Percentiles rank a stretch among this genome's conserved stretches.
Evolutionary conservation across 192 early-diverging fungal genomes (phyloP).

Genomic region (Podila minutissima): DNA sequence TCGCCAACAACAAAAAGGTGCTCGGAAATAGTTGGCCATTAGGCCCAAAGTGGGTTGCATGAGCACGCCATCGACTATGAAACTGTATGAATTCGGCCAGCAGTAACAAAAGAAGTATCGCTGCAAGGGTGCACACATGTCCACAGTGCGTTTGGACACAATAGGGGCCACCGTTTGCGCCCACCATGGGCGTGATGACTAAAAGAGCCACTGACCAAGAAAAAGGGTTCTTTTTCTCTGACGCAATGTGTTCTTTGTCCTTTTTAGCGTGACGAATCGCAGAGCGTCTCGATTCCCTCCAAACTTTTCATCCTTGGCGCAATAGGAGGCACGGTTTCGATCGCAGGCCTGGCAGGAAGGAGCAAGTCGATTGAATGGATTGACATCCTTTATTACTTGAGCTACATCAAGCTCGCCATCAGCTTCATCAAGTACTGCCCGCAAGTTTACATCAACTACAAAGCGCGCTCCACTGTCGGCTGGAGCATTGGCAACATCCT

Average conservation of each 20-base stretch:
- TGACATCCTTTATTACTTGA: conserved; percentile 75
- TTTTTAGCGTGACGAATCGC: conserved; percentile 51
- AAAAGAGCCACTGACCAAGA: background rate
- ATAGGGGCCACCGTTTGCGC: background rate
- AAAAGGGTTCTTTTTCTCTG: background rate
- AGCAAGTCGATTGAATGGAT: conserved; percentile 45
- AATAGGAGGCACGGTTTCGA: background rate
- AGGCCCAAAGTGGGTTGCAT: background rate
- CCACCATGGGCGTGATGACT: background rate
- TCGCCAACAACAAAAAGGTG: background rate
- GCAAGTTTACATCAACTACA: conserved; percentile 78
- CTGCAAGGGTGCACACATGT: background rate
- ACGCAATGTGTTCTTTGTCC: background rate
- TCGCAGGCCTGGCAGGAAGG: background rate
- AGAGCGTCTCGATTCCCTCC: conserved; percentile 55
- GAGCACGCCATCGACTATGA: background rate
- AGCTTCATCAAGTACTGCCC: conserved; percentile 83
- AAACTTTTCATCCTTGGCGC: conserved; percentile 55
- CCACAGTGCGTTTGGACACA: background rate
- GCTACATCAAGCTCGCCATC: conserved; percentile 79
- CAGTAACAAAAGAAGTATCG: background rate
- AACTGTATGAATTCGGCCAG: background rate
- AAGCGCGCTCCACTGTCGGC: conserved; percentile 79
- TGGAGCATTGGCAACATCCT: conserved; percentile 92
- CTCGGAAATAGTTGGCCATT: background rate